Evolutionary conservation across 306 rosid genomes (phyloP).

Genomic region (Gastrolobium bilobum): DNA sequence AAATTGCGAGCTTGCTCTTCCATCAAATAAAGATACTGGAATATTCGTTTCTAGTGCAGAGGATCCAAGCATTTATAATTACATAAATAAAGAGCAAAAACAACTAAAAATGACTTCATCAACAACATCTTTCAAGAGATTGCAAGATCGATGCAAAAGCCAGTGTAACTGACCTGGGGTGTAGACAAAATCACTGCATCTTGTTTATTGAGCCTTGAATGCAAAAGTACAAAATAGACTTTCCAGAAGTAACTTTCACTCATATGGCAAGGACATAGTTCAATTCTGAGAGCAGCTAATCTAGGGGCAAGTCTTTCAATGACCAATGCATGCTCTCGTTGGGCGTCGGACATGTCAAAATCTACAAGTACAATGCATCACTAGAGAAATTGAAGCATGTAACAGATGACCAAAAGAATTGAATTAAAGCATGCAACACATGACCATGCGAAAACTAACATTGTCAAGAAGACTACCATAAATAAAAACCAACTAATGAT

Average conservation of each 20-base stretch:
- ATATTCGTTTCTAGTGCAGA: constrained; percentile 13
- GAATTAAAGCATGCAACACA: background rate
- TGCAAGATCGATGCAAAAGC: constrained; percentile 11
- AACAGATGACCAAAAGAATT: constrained; percentile 21
- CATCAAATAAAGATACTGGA: constrained; percentile 3
- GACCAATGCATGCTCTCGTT: constrained; percentile 73
- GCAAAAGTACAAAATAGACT: constrained; percentile 95
- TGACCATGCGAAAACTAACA: background rate
- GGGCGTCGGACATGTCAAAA: constrained; percentile 86
- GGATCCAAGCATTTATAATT: constrained; percentile 9
- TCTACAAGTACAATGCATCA: constrained; percentile 62
- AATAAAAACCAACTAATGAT: background rate
- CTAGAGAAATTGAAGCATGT: background rate
- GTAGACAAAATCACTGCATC: constrained; percentile 87
- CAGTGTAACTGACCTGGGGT: constrained; percentile 68
- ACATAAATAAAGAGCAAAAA: background rate
- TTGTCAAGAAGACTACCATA: background rate
- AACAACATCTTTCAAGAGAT: constrained; percentile 11
- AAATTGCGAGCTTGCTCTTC: constrained; percentile 13
- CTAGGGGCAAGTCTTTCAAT: constrained; percentile 87
- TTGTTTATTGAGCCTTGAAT: constrained; percentile 85
- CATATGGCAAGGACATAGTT: constrained; percentile 97
- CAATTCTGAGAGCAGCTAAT: constrained; percentile 93
- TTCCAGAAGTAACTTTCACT: constrained; percentile 95
- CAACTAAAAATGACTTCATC: constrained; percentile 17